Evolutionary conservation across 768 basidiomycete species (phyloP), one percentile per base, ranked within the genome.

Genomic region (Chalciporus sphaerocephalus): DNA sequence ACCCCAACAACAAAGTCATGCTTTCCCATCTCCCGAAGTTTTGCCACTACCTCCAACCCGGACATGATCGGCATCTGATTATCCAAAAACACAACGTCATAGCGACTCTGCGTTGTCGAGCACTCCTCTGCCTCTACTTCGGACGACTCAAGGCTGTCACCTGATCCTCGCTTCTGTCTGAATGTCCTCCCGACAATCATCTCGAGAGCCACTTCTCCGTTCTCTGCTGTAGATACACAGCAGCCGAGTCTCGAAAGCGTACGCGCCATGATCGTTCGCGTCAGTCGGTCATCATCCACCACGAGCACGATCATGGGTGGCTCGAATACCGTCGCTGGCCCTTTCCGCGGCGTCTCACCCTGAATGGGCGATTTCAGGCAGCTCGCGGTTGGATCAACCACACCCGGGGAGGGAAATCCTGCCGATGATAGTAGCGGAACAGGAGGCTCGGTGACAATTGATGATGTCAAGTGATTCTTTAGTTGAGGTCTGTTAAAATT

Each of bases 61-160:
- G 83, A 83, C 72, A 89, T 73, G 16, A 88, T 69, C 8, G 85
- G 85, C 87, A 92, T 92, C 65, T 91, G 88, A 61, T 93, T 92
- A 50, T 80, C 74, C 53, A 83, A 60, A 60, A 81, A 80, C 18
- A 77, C 66, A 9, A 76, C 65, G 41, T 76, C 76, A 42, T 66
- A 76, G 4, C 47, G 23, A 23, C 45, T 8, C 12, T 37, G 32
- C 24, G 16, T n/a, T n/a, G 38, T 6, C 18, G 7, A 15, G 12
- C 35, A 34, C 1, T 50, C 16, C 0, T 38, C 34, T 32, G 33
- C 35, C 25, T 21, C n/a, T 18, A n/a, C 22, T 32, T 25, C 46
- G 13, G 30, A 11, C 11, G 30, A 20, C 6, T 4, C 27, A 13
- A 10, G 16, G 20, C 38, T 36, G 17, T 39, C 40, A 23, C 36